Percentiles rank a stretch among this genome's conserved stretches.
Conservation (phyloP, 768 basidiomycete species). For the Jaapia argillacea region DNA sequence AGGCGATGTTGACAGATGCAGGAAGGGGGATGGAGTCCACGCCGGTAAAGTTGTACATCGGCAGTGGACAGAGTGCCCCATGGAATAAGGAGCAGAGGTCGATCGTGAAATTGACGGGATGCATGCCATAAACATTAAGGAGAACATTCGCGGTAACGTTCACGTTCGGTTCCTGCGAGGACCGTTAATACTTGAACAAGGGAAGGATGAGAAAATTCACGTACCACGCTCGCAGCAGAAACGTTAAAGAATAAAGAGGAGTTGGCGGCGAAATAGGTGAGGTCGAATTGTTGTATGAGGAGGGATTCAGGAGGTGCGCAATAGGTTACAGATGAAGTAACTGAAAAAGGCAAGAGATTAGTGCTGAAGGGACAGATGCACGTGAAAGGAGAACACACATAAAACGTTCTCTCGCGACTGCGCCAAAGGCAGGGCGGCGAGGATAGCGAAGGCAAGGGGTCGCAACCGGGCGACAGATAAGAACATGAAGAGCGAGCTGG, state of each 20-base stretch:
- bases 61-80: constrained; percentile 79
- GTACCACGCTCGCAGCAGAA: constrained; percentile 76
- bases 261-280: constrained; percentile 61
- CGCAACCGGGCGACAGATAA: constrained; percentile 71
- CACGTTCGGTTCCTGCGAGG: constrained; percentile 52
- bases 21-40: constrained; percentile 61
- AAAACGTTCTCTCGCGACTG: constrained; percentile 43
- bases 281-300: constrained; percentile 69
- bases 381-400: constrained; percentile 35
- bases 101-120: constrained; percentile 74
- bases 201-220: constrained; percentile 21
- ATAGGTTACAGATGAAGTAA: constrained; percentile 84
- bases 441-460: constrained; percentile 33
- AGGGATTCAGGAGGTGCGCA: constrained; percentile 73
- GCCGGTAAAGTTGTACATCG: constrained; percentile 81
- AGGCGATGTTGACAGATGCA: constrained; percentile 40
- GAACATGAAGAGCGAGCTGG: constrained; percentile 44
- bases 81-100: constrained; percentile 72
- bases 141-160: constrained; percentile 77
- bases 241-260: constrained; percentile 77
- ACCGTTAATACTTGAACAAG: constrained; percentile 10
- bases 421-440: constrained; percentile 27
- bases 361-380: too few relatives aligned
- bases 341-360: constrained; percentile 23
- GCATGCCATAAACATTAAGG: constrained; percentile 82